A percentile compares a stretch with the other conserved stretches of the same genome.
These are phyloP conservation scores for Phytophthora quininea DNA, from an alignment of 352 stramenopile genomes.

Conservation along the genomic window DNA sequence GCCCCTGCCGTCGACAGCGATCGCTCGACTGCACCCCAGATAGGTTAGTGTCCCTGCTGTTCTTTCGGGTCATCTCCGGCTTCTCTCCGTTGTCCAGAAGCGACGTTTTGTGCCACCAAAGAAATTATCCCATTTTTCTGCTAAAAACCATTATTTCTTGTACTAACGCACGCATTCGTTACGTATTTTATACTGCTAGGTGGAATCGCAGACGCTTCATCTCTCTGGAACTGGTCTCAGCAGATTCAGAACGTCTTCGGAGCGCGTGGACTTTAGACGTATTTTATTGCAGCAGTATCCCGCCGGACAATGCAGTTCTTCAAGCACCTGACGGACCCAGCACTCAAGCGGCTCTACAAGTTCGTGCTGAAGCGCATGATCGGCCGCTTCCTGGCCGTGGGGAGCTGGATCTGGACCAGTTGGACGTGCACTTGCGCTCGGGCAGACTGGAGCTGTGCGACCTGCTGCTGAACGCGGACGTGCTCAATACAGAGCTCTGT, in stretches of 20 bases:
- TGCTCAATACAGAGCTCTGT: slow-evolving; percentile 83
- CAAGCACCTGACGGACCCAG: slow-evolving; percentile 87
- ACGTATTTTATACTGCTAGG: background rate
- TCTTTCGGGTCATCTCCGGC: background rate
- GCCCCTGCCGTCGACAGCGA: background rate
- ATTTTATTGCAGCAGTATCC: slow-evolving; percentile 7
- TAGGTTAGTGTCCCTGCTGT: slow-evolving; percentile 11
- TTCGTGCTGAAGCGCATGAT: slow-evolving; percentile 92
- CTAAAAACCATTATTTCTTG: background rate
- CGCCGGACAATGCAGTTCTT: slow-evolving; percentile 79
- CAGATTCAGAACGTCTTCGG: background rate
- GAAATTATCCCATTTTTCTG: background rate
- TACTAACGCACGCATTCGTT: background rate
- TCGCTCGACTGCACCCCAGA: background rate
- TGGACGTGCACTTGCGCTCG: slow-evolving; percentile 84
- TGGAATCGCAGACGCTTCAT: background rate
- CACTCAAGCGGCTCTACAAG: slow-evolving; percentile 92
- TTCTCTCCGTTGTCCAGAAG: background rate
- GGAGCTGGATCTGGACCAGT: slow-evolving; percentile 88
- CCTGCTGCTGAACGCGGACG: slow-evolving; percentile 75
- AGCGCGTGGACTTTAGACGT: slow-evolving; percentile 1
- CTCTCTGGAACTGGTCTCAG: background rate
- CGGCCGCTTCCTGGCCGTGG: slow-evolving; percentile 79
- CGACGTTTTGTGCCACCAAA: background rate
- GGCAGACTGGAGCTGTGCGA: slow-evolving; percentile 84